Evolutionary conservation across 306 rosid species (phyloP).

Genomic region (Pyrus communis): DNA sequence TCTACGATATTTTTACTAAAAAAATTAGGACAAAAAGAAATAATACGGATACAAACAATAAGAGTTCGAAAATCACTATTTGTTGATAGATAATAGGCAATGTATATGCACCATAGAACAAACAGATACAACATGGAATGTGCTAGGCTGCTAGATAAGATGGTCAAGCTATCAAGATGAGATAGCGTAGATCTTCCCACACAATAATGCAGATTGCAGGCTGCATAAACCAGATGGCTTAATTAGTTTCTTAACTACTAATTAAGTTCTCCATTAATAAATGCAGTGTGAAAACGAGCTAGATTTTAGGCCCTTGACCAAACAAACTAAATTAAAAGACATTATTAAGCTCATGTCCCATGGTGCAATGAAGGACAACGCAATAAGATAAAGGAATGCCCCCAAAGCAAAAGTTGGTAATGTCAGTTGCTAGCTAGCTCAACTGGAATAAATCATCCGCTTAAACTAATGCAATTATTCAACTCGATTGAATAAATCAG

Average conservation of each 20-base stretch:
- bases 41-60: accelerated
- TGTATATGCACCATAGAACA: background rate
- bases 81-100: background rate
- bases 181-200: constrained; percentile 16
- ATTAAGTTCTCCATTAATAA: background rate
- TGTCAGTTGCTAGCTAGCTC: constrained; percentile 60
- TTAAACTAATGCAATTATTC: constrained; percentile 17
- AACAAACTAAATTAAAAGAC: constrained; percentile 34
- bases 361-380: constrained; percentile 52
- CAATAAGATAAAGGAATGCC: constrained; percentile 38
- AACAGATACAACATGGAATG: background rate
- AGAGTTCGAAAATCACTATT: too few species aligned
- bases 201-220: constrained; percentile 23
- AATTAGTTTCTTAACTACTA: constrained; percentile 10
- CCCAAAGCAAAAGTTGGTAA: constrained; percentile 55
- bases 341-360: constrained; percentile 39
- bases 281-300: constrained; percentile 26
- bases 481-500: constrained; percentile 2
- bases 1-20: too few species aligned
- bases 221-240: constrained; percentile 28
- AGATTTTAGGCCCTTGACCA: constrained; percentile 62
- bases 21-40: too few species aligned
- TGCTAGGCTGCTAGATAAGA: constrained; percentile 23
- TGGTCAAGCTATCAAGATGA: constrained; percentile 22
- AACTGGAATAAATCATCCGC: constrained; percentile 38